Percentiles rank a stretch among this genome's conserved stretches.
phyloP scores from a whole-genome alignment of 106 monocot species.

The Dactylorhiza incarnata region DNA sequence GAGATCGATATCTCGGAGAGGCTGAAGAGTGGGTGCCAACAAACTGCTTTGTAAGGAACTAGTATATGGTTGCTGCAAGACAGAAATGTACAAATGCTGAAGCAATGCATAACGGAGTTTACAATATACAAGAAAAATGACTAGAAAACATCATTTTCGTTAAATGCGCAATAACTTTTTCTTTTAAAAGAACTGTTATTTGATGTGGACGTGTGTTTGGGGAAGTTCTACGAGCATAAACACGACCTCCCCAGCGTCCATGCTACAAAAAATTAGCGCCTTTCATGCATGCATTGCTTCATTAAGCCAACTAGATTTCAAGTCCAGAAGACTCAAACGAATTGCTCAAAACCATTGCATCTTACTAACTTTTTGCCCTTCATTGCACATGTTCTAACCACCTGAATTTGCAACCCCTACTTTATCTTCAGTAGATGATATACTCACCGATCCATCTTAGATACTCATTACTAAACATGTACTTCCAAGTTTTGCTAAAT shows the following conservation, averaged over 20 bases:
- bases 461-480: neutral
- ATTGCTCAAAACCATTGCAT: neutral
- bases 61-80: constrained; percentile 63
- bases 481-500: neutral
- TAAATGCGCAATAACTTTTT: neutral
- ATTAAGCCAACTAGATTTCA: neutral
- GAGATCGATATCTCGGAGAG: constrained; percentile 54
- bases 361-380: neutral
- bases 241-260: neutral
- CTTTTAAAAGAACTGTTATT: neutral
- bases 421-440: neutral
- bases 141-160: neutral
- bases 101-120: neutral
- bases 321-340: neutral
- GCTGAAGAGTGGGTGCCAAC: constrained; percentile 38
- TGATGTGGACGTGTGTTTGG: neutral
- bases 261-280: neutral
- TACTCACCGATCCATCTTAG: neutral
- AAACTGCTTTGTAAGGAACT: constrained; percentile 55
- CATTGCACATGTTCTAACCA: neutral
- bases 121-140: neutral
- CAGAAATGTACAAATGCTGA: neutral
- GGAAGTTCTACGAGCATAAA: neutral
- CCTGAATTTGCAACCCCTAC: neutral
- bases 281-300: neutral